These are phyloP conservation scores for Aspergillus biplanus DNA, from an alignment of 495 filamentous ascomycete species.

Conservation along the genomic window DNA sequence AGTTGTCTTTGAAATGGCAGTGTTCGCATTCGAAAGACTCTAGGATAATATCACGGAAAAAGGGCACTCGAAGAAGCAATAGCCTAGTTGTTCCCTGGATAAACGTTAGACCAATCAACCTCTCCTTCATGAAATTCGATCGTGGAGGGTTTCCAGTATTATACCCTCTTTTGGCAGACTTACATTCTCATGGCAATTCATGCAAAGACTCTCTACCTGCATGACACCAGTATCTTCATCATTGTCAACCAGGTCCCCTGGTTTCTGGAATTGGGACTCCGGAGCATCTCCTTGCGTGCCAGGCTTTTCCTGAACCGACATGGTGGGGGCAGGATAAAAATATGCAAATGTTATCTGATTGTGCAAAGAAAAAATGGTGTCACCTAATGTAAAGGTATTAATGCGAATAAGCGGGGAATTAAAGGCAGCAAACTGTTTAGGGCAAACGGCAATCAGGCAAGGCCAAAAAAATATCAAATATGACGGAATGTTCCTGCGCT, in stretches of 20 bases:
- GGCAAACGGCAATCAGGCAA: neutral
- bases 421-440: neutral
- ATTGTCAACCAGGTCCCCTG: conserved; percentile 46
- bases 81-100: conserved; percentile 79
- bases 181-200: conserved; percentile 89
- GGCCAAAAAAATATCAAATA: conserved; percentile 19
- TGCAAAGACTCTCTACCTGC: conserved; percentile 69
- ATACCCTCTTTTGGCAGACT: conserved; percentile 24
- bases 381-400: too few species aligned
- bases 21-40: conserved; percentile 94
- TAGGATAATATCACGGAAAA: conserved; percentile 94
- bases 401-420: neutral
- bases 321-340: conserved; percentile 22
- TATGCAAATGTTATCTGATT: neutral
- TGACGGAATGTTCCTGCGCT: conserved; percentile 44
- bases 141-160: neutral
- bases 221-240: conserved; percentile 52
- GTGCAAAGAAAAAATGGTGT: too few species aligned
- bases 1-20: conserved; percentile 86
- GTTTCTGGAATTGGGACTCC: conserved; percentile 48
- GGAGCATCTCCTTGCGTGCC: conserved; percentile 23
- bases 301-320: conserved; percentile 37
- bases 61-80: conserved; percentile 87
- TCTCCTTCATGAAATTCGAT: neutral
- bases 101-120: conserved; percentile 5